Evolutionary conservation across 441 rosid species (phyloP), one percentile per base, ranked within the genome.

Genomic region (Breynia disticha): DNA sequence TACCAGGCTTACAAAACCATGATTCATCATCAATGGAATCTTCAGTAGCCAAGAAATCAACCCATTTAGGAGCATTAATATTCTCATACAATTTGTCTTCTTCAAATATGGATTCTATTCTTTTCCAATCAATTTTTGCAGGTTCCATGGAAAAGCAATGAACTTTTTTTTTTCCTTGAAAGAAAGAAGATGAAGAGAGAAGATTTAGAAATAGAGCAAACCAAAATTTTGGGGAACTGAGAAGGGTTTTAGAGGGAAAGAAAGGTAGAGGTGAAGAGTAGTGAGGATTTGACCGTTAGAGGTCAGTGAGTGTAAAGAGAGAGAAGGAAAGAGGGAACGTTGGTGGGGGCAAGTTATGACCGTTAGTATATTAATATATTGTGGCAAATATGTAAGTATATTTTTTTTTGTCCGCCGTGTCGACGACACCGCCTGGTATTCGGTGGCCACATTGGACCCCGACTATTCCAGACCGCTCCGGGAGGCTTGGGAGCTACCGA

Each of bases 1-100:
- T 64, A 86, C 95, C 95, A 53, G 95, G 77, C 67, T 79, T 79
- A 73, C 97, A 91, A 77, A 91, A 91, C 90, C 96, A 86, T 57
- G 87, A 74, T 5, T 72, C 83, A 49, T 74, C 90, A 35, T 75
- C 76, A 10, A 64, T 17, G 57, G 73, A 39, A 38, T 43, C 18
- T 16, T 47, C 66, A 7, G 59, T 59, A 57, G 76, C 61, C 71
- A 70, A 77, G 82, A 91, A 78, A 73, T 88, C 94, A 54, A 81
- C 76, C 89, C 90, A 91, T 64, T 78, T 80, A 18, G 98, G 98
- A 48, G 96, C 96, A 46, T 72, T 68, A 37, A 91, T 71, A 73
- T 78, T 79, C 76, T 87, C 97, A 58, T 93, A 85, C 28, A 79
- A 65, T 7, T 59, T 65, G 56, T 86, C 95, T 66, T 84, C 87